Base-by-base conservation (phyloP, 345 rosid species). In the Draba incana region DNA sequence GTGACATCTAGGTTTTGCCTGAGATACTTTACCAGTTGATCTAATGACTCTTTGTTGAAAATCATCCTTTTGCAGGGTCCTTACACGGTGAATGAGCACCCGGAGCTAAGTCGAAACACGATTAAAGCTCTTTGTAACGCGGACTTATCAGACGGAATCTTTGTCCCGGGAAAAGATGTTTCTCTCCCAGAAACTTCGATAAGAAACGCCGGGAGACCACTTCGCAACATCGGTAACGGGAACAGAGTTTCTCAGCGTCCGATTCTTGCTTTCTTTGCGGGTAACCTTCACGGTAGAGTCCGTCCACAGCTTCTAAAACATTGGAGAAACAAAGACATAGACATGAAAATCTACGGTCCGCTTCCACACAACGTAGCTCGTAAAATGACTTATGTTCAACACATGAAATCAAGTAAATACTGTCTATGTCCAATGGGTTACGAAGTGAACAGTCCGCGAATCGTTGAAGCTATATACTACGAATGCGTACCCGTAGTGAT, bases 401-500 rank as follows among this genome's bases (percentile, higher is more conserved):
- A 90, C 75, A 93, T 93, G 98, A 90, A 88, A 64, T 83, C 92
- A 11, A 93, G 97, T 64, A 88, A 75, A 66, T 93, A 70, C 58
- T 93, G 98, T 63, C 41, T 88, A 53, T 93, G 98, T 73, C 97
- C 97, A 11, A 88, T 82, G 97, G 98, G 97, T 1, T 82, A 78
- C 71, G 97, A 92, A 79, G 98, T 90, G 61, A 92, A 90, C 83
- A 88, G 98, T 76, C 98, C 98, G 4, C 61, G 96, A 66, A 86
- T 92, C 38, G 90, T 90, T 0, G 97, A 92, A 80, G 88, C 98
- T 28, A 84, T 92, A 69, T 86, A 88, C 79, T 92, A 90, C 47
- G 98, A 92, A 59, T 92, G 98, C 14, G 88, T 92, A 25, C 97
- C 96, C 0, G 92, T 90, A 1, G 84, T 90, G 35, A 88, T 93